Evolutionary conservation across 2,329 filamentous ascomycete genomes (phyloP), one percentile per base, ranked within the genome.

Genomic region (Esteya vermicola): DNA sequence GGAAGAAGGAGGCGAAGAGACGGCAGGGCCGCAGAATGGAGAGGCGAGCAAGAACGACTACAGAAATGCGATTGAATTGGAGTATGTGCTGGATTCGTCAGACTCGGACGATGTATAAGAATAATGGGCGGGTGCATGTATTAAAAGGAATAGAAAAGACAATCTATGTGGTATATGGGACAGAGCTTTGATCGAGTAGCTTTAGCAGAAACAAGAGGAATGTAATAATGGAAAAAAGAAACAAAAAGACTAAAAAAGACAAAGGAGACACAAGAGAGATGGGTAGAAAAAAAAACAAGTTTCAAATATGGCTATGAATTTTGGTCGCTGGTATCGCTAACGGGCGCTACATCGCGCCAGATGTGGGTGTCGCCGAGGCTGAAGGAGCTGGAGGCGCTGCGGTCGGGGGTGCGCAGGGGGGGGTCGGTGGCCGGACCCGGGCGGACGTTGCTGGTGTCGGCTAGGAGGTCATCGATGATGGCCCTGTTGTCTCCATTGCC

Each of bases 341-440:
- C n/a, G 10, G 4, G 7, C 4, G 20, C 22, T 2, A 25, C 26
- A 4, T 64, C 58, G 40, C 65, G 57, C 66, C 66, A 69, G 13
- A 69, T 58, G 47, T 69, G 64, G 10, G 65, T 68, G 49, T 69
- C 66, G 4, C 66, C 66, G 4, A 68, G 50, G 43, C 65, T 68
- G 26, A 68, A 49, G 20, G 60, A 61, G 45, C 64, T 68, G 31
- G 60, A 54, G 19, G 57, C 54, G 42, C 60, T 65, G 39, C 57
- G 56, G 39, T 56, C 55, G 35, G 18, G 39, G 12, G 37, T n/a
- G 23, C 48, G 48, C 25, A 36, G 37, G 8, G 30, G 33, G n/a
- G 6, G n/a, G 27, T n/a, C 36, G 20, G n/a, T 19, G 9, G n/a
- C n/a, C n/a, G n/a, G n/a, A n/a, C n/a, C n/a, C n/a, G n/a, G n/a